Conservation (phyloP, 2,329 filamentous ascomycete genomes). For the Canariomyces notabilis region DNA sequence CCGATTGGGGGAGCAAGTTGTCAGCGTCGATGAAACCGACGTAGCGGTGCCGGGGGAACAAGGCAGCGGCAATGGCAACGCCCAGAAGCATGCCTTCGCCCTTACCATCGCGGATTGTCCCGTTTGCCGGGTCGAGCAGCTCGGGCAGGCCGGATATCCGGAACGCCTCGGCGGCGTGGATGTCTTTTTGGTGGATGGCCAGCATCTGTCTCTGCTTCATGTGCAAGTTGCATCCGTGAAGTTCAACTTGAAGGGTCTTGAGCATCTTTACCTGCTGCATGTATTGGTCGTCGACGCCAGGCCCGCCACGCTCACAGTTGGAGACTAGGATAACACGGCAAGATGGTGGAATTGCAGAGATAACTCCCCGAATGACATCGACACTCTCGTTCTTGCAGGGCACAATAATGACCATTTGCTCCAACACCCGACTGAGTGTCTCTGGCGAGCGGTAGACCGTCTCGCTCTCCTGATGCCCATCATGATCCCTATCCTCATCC, state of each 20-base stretch:
- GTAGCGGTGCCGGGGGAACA: slow-evolving; percentile 22
- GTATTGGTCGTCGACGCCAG: slow-evolving; percentile 19
- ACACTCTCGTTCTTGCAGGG: slow-evolving; percentile 31
- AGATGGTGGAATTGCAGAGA: slow-evolving; percentile 27
- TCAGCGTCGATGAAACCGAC: slow-evolving; percentile 34
- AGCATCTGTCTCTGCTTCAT: slow-evolving; percentile 21
- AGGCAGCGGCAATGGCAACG: slow-evolving; percentile 27
- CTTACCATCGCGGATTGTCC: slow-evolving; percentile 28
- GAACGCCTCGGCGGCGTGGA: slow-evolving; percentile 24
- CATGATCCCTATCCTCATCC: too few species aligned
- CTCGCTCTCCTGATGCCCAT: not conserved
- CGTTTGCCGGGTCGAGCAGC: slow-evolving; percentile 18
- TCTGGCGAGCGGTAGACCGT: slow-evolving; percentile 4
- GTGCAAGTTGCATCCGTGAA: too few species aligned
- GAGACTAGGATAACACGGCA: slow-evolving; percentile 31
- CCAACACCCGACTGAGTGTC: slow-evolving; percentile 9
- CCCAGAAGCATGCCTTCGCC: slow-evolving; percentile 33
- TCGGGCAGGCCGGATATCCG: slow-evolving; percentile 21
- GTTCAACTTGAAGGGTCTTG: slow-evolving; percentile 21
- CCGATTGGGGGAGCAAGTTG: slow-evolving; percentile 28
- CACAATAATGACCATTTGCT: slow-evolving; percentile 29
- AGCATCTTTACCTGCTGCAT: slow-evolving; percentile 22
- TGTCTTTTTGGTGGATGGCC: slow-evolving; percentile 29
- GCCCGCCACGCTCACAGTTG: slow-evolving; percentile 23
- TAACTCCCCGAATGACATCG: slow-evolving; percentile 25